Conservation (phyloP, 1,284 basidiomycete genomes). For the Apiotrichum veenhuisii region DNA sequence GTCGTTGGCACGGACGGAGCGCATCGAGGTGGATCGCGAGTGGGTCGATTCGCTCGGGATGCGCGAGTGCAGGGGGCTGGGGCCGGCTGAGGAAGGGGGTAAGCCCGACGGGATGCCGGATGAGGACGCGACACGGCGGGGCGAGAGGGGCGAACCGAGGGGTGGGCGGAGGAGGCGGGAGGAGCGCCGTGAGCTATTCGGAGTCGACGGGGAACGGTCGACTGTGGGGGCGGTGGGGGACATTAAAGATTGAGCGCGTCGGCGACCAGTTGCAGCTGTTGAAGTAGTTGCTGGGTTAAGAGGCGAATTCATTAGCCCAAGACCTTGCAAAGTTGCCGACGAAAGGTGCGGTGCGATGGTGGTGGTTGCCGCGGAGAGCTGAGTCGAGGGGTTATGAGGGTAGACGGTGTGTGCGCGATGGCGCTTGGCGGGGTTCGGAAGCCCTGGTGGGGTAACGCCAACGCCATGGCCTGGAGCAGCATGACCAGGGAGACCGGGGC, state of each 20-base stretch:
- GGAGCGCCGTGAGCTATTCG: constrained; percentile 7
- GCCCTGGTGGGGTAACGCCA: not conserved
- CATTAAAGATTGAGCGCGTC: constrained; percentile 26
- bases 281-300: not conserved
- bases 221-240: constrained; percentile 1
- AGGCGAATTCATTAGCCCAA: constrained; percentile 7
- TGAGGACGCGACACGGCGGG: constrained; percentile 2
- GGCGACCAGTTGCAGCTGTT: constrained; percentile 12
- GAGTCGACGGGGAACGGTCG: not conserved
- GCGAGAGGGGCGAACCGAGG: not conserved
- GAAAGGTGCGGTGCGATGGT: not conserved
- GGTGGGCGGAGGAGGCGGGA: constrained; percentile 1
- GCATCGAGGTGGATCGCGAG: constrained; percentile 3
- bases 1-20: not conserved
- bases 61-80: not conserved
- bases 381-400: not conserved
- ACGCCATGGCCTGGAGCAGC: not conserved
- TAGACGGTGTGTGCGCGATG: not conserved
- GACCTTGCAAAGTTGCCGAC: not conserved
- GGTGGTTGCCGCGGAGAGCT: not conserved
- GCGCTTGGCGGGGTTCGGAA: not conserved
- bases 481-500: not conserved
- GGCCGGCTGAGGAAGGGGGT: not conserved
- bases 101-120: not conserved
- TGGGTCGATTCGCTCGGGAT: not conserved